Evolutionary conservation across 768 basidiomycete genomes (phyloP).

Genomic region (Amylocystis lapponica): DNA sequence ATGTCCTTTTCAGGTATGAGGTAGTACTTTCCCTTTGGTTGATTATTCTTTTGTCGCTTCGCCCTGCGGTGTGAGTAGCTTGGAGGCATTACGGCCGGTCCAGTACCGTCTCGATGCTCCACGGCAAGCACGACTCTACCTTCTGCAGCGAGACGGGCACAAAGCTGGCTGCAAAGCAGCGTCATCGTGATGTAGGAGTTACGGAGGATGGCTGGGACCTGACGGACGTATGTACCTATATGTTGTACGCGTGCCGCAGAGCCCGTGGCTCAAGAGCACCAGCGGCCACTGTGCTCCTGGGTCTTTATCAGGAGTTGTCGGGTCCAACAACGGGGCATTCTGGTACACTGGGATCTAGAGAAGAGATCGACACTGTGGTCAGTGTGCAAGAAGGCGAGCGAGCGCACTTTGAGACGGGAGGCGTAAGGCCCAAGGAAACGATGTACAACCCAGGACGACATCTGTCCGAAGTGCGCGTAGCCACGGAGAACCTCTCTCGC

Average conservation of each 20-base stretch:
- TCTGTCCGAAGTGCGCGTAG: constrained; percentile 12
- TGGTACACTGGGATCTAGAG: constrained; percentile 13
- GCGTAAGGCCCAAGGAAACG: constrained; percentile 1
- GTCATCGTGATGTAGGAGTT: background rate
- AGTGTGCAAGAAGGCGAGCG: background rate
- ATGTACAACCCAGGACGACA: constrained; percentile 2
- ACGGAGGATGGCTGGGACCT: background rate
- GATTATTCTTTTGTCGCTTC: constrained; percentile 24
- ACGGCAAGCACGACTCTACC: constrained; percentile 79
- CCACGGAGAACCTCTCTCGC: constrained; percentile 10
- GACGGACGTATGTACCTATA: too few relatives aligned
- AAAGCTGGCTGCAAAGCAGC: constrained; percentile 50
- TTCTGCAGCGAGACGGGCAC: constrained; percentile 64
- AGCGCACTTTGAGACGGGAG: constrained; percentile 8
- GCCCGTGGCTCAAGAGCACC: constrained; percentile 81
- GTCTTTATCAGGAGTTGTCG: constrained; percentile 1
- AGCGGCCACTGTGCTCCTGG: constrained; percentile 54
- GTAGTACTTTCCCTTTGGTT: constrained; percentile 38
- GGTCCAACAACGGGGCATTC: constrained; percentile 13
- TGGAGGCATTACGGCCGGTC: constrained; percentile 39
- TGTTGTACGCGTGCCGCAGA: constrained; percentile 65
- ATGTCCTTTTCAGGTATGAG: constrained; percentile 50
- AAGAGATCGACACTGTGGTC: background rate
- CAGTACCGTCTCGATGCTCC: constrained; percentile 82
- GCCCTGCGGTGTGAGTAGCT: background rate